These are phyloP conservation scores for Cystofilobasidium ferigula DNA, from an alignment of 768 basidiomycete genomes.

Conservation along the genomic window DNA sequence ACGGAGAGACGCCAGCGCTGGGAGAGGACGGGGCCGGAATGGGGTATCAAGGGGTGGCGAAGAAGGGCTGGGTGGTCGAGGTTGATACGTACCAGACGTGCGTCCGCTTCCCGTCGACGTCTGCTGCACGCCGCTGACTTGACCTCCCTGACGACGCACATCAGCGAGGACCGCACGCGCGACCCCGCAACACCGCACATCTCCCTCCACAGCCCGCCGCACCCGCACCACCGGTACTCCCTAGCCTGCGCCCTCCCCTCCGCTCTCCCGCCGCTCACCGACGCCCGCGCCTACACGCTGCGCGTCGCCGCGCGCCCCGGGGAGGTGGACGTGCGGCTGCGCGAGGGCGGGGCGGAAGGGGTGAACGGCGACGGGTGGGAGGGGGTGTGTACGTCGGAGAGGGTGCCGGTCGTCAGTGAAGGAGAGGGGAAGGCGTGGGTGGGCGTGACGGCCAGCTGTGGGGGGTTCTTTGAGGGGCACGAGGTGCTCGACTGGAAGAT, in stretches of 20 bases:
- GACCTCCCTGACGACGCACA: too few relatives aligned
- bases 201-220: slow-evolving; percentile 35
- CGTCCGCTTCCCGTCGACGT: too few relatives aligned
- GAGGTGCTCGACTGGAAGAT: neutral
- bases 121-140: too few relatives aligned
- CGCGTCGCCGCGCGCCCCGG: slow-evolving; percentile 28
- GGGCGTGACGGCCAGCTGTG: slow-evolving; percentile 33
- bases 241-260: slow-evolving; percentile 30
- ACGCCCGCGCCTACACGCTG: slow-evolving; percentile 30
- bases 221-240: slow-evolving; percentile 35
- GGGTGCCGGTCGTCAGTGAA: neutral
- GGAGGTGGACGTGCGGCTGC: slow-evolving; percentile 15
- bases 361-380: slow-evolving; percentile 2
- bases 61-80: slow-evolving; percentile 37
- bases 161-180: slow-evolving; percentile 31
- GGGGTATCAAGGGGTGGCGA: slow-evolving; percentile 32
- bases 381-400: slow-evolving; percentile 25
- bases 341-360: slow-evolving; percentile 9
- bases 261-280: slow-evolving; percentile 31
- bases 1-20: slow-evolving; percentile 12
- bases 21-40: slow-evolving; percentile 36
- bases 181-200: slow-evolving; percentile 38
- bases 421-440: slow-evolving; percentile 28
- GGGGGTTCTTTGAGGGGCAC: slow-evolving; percentile 32
- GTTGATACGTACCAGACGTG: slow-evolving; percentile 36